Base-by-base conservation (phyloP, 106 monocot species). In the Ottelia alismoides region DNA sequence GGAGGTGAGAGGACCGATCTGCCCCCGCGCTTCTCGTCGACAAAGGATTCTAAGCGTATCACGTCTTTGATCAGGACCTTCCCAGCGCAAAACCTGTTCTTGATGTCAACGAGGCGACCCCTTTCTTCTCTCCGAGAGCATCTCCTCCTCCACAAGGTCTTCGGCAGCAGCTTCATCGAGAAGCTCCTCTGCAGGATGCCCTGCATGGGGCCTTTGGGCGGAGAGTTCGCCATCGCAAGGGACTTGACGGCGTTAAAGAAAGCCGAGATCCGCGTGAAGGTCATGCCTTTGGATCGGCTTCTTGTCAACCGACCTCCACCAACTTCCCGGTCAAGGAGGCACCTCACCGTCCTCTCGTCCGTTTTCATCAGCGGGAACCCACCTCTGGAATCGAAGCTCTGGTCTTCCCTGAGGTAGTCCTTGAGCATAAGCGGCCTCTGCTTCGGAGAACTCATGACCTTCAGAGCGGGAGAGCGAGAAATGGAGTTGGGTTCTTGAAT, bases 21-120 rank as follows among this genome's bases (percentile, higher is more conserved):
- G 17, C 56, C 48, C 1, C 17, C 32, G 18, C 35, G 35, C 16
- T 26, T 22, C 9, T 61, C 61, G 48, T 71, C 57, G 12, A 22
- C 14, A 40, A 64, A 71, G 16, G 71, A 71, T 1, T 57, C 21
- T 29, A 71, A 28, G 10, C 56, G 63, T 27, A 71, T 27, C 50
- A 71, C 57, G 57, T 71, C 71, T 28, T 31, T 47, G 54, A 70
- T 56, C 27, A 24, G 40, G 17, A 68, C 23, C 20, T 22, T 28
- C 23, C 29, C 14, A 20, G 28, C 49, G 27, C 21, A 20, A 22
- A 21, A 18, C 7, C 11, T 47, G 18, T 1, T 27, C 4, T 6
- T n/a, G 20, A 28, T n/a, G 54, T 28, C 47, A 14, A 0, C 1
- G 27, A 23, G 22, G 22, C 4, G 3, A 23, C 1, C 25, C 55